Evolutionary conservation across 169 alveolate species (phyloP).

Genomic region (Plasmodium gaboni): DNA sequence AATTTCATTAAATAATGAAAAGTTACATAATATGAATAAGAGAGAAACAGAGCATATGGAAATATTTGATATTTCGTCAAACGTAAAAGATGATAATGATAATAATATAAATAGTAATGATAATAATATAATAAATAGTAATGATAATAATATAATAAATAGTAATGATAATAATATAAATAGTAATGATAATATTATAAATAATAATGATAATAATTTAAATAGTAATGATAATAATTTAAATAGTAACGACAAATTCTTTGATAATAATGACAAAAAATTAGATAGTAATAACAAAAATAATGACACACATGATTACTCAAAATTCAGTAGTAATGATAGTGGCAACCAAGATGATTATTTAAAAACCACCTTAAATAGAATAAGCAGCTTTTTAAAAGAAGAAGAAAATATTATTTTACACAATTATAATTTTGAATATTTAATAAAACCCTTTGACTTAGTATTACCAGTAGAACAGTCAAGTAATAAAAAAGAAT

Average conservation of each 20-base stretch:
- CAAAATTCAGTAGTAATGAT: constrained; percentile 34
- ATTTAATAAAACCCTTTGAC: constrained; percentile 78
- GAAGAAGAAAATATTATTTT: constrained; percentile 67
- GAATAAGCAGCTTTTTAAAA: constrained; percentile 37
- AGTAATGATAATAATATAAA: too few relatives aligned
- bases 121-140: too few relatives aligned
- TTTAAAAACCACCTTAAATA: constrained; percentile 31
- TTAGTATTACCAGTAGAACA: constrained; percentile 74
- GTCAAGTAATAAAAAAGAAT: constrained; percentile 79
- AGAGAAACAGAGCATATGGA: neutral
- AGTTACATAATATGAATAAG: neutral
- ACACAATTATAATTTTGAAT: constrained; percentile 67
- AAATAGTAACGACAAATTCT: neutral
- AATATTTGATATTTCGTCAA: neutral
- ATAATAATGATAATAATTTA: too few relatives aligned
- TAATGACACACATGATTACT: neutral
- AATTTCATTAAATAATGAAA: constrained; percentile 1
- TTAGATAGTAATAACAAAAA: constrained; percentile 9
- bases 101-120: too few relatives aligned
- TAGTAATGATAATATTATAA: too few relatives aligned
- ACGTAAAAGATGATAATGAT: neutral
- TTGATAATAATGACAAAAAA: neutral
- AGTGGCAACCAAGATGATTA: constrained; percentile 41
- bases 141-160: too few relatives aligned
- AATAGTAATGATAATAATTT: too few relatives aligned